Percentiles rank a stretch among this genome's conserved stretches.
Conservation (phyloP, 2,329 filamentous ascomycete species). For the Exophiala dermatitidis region DNA sequence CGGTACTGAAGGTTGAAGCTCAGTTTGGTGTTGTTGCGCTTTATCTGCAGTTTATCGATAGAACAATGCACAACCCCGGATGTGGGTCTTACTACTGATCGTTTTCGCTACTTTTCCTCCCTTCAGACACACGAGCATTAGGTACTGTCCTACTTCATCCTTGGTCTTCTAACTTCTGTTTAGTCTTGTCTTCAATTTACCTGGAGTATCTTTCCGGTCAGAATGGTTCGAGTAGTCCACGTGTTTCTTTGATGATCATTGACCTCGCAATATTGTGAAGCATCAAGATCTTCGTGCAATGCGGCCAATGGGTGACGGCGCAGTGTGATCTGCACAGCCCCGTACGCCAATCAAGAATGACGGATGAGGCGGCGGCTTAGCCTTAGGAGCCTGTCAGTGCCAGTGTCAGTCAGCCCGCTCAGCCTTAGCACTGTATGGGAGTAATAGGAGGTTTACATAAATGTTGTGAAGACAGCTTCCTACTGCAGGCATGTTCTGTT, state of each 20-base stretch:
- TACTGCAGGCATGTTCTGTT: no score
- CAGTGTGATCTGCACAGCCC: constrained; percentile 12
- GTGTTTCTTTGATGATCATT: background rate
- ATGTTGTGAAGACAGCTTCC: no score
- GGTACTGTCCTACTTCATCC: no score
- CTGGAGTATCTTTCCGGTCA: no score
- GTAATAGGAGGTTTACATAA: no score
- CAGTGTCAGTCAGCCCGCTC: background rate
- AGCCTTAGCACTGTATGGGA: background rate
- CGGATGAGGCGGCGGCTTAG: constrained; percentile 18
- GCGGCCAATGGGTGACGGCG: constrained; percentile 9
- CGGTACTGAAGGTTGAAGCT: background rate
- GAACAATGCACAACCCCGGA: background rate
- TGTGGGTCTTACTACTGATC: background rate
- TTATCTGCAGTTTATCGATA: constrained; percentile 20
- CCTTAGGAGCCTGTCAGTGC: background rate
- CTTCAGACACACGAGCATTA: no score
- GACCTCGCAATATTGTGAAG: background rate
- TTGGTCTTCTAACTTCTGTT: no score
- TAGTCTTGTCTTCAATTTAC: no score
- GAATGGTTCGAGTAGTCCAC: background rate
- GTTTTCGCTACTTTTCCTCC: no score
- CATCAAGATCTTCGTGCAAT: constrained; percentile 7
- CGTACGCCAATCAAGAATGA: constrained; percentile 17
- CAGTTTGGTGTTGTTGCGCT: no score